phyloP scores from a whole-genome alignment of 2,329 filamentous ascomycete genomes.

The Cytospora paraplurivora region DNA sequence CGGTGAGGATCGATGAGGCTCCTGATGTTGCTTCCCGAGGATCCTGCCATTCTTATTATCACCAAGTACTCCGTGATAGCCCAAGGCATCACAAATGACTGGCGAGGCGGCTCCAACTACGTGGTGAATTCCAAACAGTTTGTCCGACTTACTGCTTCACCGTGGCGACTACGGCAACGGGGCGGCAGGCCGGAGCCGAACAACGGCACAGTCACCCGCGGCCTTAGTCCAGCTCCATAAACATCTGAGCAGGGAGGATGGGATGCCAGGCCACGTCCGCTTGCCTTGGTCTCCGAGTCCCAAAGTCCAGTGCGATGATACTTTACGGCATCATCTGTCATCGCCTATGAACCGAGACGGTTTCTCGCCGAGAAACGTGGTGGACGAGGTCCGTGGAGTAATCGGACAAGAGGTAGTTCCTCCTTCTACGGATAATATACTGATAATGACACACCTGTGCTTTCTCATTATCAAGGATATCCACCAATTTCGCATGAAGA shows the following conservation, averaged over 20 bases:
- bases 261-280: not conserved
- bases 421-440: not conserved
- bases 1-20: constrained; percentile 55
- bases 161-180: not conserved
- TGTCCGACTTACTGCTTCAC: not conserved
- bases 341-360: not conserved
- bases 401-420: not conserved
- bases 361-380: not conserved
- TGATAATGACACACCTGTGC: constrained; percentile 2
- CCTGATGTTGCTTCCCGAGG: not conserved
- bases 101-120: not conserved
- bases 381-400: not conserved
- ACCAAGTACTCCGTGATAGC: not conserved
- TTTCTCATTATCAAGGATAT: not conserved
- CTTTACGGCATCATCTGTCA: not conserved
- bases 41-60: not conserved
- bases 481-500: not conserved
- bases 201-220: not conserved
- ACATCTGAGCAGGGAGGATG: not conserved
- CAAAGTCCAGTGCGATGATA: constrained; percentile 1
- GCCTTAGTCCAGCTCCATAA: not conserved
- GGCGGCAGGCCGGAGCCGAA: not conserved
- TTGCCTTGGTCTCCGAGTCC: not conserved
- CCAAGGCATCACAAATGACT: not conserved
- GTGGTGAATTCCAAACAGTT: not conserved